Percentiles rank a stretch among this genome's conserved stretches.
phyloP scores from a whole-genome alignment of 2,329 filamentous ascomycete species.

The Ophiocordyceps australis region DNA sequence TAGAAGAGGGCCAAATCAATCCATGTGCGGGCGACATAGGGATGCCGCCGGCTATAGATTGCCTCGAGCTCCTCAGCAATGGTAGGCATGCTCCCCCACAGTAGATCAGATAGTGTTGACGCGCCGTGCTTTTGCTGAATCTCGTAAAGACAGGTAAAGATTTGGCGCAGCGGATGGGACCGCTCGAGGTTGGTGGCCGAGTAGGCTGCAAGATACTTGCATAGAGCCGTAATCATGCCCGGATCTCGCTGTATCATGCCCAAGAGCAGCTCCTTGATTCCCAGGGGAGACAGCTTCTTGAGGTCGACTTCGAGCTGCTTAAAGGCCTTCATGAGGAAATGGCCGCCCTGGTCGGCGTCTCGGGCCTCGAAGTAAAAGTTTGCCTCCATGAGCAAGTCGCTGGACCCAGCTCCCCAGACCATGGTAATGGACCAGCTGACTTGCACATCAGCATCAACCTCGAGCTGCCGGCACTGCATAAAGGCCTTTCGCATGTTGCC shows the following conservation, averaged over 20 bases:
- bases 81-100: constrained; percentile 20
- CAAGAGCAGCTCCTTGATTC: constrained; percentile 21
- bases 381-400: constrained; percentile 22
- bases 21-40: constrained; percentile 23
- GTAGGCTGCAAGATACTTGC: constrained; percentile 24
- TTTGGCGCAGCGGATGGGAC: constrained; percentile 21
- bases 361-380: constrained; percentile 22
- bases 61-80: constrained; percentile 24
- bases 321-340: constrained; percentile 21
- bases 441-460: constrained; percentile 17
- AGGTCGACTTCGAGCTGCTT: constrained; percentile 22
- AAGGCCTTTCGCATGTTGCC: constrained; percentile 25
- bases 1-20: constrained; percentile 21
- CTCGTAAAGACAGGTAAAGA: constrained; percentile 23
- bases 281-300: constrained; percentile 21
- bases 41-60: constrained; percentile 22
- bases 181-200: constrained; percentile 23
- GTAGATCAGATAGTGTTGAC: constrained; percentile 20
- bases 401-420: constrained; percentile 24
- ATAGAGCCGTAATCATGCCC: constrained; percentile 25
- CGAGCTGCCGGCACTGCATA: constrained; percentile 22
- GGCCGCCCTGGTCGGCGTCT: constrained; percentile 19
- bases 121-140: constrained; percentile 25
- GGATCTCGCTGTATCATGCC: constrained; percentile 24
- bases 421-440: constrained; percentile 21